Conservation (phyloP, 2,329 filamentous ascomycete species). For the Hymenoscyphus occultus region DNA sequence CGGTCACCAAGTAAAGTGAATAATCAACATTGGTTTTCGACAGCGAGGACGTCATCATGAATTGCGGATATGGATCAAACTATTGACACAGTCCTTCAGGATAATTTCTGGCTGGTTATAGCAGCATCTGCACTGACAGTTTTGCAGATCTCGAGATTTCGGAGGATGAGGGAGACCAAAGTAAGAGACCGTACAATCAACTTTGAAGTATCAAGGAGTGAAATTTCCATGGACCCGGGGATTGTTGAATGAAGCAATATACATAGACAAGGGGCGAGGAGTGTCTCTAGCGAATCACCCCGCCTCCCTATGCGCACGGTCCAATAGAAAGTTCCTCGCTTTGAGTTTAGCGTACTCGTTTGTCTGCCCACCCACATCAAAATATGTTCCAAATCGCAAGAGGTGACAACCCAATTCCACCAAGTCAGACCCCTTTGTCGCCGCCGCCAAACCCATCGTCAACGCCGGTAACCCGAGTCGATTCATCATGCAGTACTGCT, state of each 20-base stretch:
- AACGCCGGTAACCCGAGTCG: slow-evolving; percentile 3
- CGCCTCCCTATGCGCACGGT: background rate
- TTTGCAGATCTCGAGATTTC: background rate
- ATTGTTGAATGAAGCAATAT: background rate
- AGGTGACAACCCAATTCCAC: slow-evolving; percentile 1
- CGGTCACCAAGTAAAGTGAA: slow-evolving; percentile 85
- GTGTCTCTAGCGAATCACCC: background rate
- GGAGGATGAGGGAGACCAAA: background rate
- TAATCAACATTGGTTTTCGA: slow-evolving; percentile 58
- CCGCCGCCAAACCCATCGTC: slow-evolving; percentile 5
- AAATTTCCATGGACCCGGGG: background rate
- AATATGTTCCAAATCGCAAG: slow-evolving; percentile 3
- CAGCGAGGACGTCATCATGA: slow-evolving; percentile 26
- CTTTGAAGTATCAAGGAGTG: background rate
- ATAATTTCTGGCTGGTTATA: background rate
- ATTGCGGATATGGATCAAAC: background rate
- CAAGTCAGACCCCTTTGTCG: slow-evolving; percentile 6
- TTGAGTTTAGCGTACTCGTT: slow-evolving; percentile 6
- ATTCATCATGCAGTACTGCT: slow-evolving; percentile 47
- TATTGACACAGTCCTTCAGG: background rate
- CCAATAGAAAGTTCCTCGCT: slow-evolving; percentile 1
- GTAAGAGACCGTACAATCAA: background rate
- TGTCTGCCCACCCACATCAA: background rate
- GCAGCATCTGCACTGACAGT: background rate
- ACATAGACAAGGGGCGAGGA: background rate